These are phyloP conservation scores for Zangia roseola DNA, from an alignment of 768 basidiomycete species.

Conservation along the genomic window DNA sequence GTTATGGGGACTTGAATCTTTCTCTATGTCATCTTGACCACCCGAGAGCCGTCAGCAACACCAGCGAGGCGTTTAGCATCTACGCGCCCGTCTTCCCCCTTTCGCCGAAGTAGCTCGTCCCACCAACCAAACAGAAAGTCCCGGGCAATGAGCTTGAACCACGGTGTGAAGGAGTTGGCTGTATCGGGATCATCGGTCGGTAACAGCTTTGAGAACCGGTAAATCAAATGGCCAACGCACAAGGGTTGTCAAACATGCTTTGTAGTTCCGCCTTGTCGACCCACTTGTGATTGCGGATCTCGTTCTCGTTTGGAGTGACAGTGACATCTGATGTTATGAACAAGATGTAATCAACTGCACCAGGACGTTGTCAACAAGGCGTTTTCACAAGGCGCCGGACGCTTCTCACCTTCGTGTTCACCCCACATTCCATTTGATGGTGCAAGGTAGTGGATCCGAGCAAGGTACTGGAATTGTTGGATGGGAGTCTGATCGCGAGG, in stretches of 20 bases:
- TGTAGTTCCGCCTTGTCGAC: slow-evolving; percentile 89
- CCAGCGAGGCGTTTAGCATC: slow-evolving; percentile 49
- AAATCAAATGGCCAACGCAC: slow-evolving; percentile 42
- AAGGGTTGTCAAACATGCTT: slow-evolving; percentile 80
- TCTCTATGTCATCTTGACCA: slow-evolving; percentile 59
- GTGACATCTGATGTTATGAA: slow-evolving; percentile 90
- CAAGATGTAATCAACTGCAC: slow-evolving; percentile 92
- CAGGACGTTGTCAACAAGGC: slow-evolving; percentile 8
- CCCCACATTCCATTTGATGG: slow-evolving; percentile 94
- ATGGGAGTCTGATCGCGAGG: slow-evolving; percentile 72
- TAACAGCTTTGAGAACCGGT: not conserved
- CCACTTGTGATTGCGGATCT: slow-evolving; percentile 89
- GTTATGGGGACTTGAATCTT: too few relatives aligned
- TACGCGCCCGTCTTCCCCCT: slow-evolving; percentile 53
- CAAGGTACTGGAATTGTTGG: slow-evolving; percentile 90
- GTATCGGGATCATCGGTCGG: slow-evolving; percentile 2
- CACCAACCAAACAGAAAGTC: slow-evolving; percentile 99
- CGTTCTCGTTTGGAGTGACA: slow-evolving; percentile 80
- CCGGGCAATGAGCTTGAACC: slow-evolving; percentile 98
- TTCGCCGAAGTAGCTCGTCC: slow-evolving; percentile 79
- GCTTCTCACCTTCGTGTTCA: slow-evolving; percentile 85
- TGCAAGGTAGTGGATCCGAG: slow-evolving; percentile 96
- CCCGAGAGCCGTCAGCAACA: slow-evolving; percentile 68
- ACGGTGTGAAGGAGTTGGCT: slow-evolving; percentile 94
- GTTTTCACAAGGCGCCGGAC: not conserved